Percentiles rank a stretch among this genome's conserved stretches.
These are phyloP conservation scores for Diversispora epigaea DNA, from an alignment of 192 early-diverging fungal genomes.

Conservation along the genomic window DNA sequence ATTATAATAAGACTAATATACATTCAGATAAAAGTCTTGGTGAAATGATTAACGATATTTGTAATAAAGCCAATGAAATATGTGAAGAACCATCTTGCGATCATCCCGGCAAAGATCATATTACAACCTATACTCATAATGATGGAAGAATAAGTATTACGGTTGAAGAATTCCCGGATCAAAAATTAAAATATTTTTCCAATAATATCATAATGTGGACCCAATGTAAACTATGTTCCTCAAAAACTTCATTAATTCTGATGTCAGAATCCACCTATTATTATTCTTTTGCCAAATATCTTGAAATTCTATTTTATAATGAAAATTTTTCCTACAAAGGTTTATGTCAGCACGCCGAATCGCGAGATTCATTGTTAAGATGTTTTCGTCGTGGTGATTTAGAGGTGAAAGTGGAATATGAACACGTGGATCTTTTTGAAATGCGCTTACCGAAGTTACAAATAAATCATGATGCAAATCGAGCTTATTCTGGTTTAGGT, in stretches of 20 bases:
- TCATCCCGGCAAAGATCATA: constrained; percentile 51
- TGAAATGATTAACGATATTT: constrained; percentile 50
- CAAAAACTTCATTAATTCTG: constrained; percentile 56
- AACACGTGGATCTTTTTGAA: constrained; percentile 63
- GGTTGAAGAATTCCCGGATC: constrained; percentile 38
- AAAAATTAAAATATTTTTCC: constrained; percentile 20
- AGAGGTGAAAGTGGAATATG: constrained; percentile 70
- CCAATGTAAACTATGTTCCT: constrained; percentile 69
- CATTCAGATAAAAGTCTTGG: constrained; percentile 49
- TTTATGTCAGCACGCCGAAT: constrained; percentile 51
- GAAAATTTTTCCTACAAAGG: constrained; percentile 50
- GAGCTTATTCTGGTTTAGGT: constrained; percentile 36
- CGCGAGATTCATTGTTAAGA: constrained; percentile 58
- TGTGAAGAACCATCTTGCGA: constrained; percentile 50
- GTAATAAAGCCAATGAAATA: constrained; percentile 39
- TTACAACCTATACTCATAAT: constrained; percentile 58
- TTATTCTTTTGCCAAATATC: constrained; percentile 93
- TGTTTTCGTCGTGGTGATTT: constrained; percentile 74
- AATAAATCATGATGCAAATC: constrained; percentile 37
- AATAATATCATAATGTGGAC: constrained; percentile 80
- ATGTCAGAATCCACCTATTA: constrained; percentile 74
- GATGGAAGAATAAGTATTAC: constrained; percentile 49
- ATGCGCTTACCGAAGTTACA: constrained; percentile 64
- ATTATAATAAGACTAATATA: constrained; percentile 47
- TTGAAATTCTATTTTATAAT: constrained; percentile 84